Base-by-base conservation (phyloP, 768 basidiomycete species). In the Pholiota molesta region DNA sequence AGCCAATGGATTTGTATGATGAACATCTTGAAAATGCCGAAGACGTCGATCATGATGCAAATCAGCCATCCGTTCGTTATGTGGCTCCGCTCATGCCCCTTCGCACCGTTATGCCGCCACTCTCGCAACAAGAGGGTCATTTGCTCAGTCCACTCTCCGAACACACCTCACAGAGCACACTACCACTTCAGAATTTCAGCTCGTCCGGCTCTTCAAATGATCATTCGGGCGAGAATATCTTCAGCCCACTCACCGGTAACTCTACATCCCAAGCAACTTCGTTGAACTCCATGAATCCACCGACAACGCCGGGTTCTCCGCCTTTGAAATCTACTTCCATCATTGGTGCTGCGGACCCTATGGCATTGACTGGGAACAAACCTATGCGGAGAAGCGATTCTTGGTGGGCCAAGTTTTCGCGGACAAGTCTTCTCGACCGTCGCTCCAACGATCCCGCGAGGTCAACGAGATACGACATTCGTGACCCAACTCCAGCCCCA, bases 401-500 rank as follows among this genome's bases (percentile, higher is more conserved):
- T 11, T 93, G 92, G 90, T 95, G 92, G 89, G 74, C 81, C 9
- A 86, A 90, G 2, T 87, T 95, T 68, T 79, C 90, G 14, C 84
- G 83, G 58, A 83, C 86, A 17, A 83, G 85, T 35, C 77, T 91
- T 54, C 79, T 90, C 28, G 90, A 91, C 64, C 81, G 86, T 42
- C 78, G 80, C 26, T 62, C 74, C 11, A 86, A 81, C 66, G 78
- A 78, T 58, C 74, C 69, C 5, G 74, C 74, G 59, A 69, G 74
- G 59, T 11, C 13, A 23, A 35, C 45, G 57, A 67, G 59, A 11
- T 71, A 79, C 14, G 88, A 92, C 21, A 84, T 95, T 69, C 84
- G 91, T 21, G 94, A 96, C 73, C 94, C 94, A 0, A 87, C 88
- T 55, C 91, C 92, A 1, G 85, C 85, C 3, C 93, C 93, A 0